These are phyloP conservation scores for Mycosphaerella sp. DNA, from an alignment of 2,329 filamentous ascomycete genomes.

Conservation along the genomic window DNA sequence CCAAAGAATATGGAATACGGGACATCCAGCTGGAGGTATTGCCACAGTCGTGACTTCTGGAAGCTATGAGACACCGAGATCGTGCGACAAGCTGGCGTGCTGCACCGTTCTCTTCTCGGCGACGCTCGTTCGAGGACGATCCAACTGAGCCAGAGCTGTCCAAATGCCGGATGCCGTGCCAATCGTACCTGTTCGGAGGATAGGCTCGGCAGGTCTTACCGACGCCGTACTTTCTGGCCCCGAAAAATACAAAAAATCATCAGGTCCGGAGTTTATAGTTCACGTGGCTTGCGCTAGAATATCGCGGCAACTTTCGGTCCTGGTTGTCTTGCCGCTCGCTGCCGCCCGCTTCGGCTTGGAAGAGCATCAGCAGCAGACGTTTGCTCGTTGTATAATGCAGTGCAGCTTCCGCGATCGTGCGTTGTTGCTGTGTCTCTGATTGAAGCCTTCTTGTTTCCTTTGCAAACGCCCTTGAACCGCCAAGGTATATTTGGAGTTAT, in stretches of 20 bases:
- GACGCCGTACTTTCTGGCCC: background rate
- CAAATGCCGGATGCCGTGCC: background rate
- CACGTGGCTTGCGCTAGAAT: background rate
- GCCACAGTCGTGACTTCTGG: background rate
- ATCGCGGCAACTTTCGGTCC: background rate
- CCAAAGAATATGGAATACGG: background rate
- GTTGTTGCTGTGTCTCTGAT: too few species aligned
- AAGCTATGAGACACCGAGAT: background rate
- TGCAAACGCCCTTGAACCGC: background rate
- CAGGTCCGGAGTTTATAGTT: background rate
- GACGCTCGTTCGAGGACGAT: background rate
- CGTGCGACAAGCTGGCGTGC: background rate
- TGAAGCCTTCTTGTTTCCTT: background rate
- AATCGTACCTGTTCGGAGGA: background rate
- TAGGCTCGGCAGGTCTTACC: background rate
- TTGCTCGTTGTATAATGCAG: too few species aligned
- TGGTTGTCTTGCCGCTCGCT: background rate
- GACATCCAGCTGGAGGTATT: background rate
- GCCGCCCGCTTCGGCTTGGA: too few species aligned
- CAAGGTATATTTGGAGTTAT: background rate
- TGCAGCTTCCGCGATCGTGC: too few species aligned
- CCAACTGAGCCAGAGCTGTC: background rate
- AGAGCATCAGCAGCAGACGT: too few species aligned
- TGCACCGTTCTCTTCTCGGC: background rate
- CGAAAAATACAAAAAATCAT: background rate